Percentiles rank a stretch among this genome's conserved stretches.
Evolutionary conservation across 2,329 filamentous ascomycete genomes (phyloP).

Genomic region (Didymella pomorum): DNA sequence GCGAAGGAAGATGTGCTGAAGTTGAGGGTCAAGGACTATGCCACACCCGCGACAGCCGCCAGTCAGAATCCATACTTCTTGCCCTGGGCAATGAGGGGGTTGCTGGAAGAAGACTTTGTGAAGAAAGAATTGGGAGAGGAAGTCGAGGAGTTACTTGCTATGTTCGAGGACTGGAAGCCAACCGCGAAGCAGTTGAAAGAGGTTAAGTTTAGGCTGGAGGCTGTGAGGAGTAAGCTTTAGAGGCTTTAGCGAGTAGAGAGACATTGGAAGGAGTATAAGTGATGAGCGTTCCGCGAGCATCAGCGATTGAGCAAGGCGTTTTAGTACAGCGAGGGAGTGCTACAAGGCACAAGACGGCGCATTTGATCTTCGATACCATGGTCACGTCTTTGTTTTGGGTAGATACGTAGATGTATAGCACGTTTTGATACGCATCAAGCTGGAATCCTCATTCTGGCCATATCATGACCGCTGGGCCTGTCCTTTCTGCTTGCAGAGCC

Average conservation of each 20-base stretch:
- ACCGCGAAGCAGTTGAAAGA: conserved; percentile 90
- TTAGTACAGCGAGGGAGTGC: too few relatives aligned
- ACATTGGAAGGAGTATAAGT: not conserved
- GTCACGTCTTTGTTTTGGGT: not conserved
- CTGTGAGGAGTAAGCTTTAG: conserved; percentile 81
- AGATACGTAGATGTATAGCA: conserved; percentile 3
- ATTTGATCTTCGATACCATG: conserved; percentile 1
- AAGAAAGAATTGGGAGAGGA: conserved; percentile 80
- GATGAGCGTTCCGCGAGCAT: not conserved
- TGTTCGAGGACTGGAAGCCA: conserved; percentile 96
- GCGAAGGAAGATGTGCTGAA: conserved; percentile 34
- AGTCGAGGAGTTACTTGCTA: conserved; percentile 77
- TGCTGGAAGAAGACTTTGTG: conserved; percentile 91
- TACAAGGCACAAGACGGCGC: not conserved
- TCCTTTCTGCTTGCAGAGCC: too few relatives aligned
- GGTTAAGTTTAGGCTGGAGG: conserved; percentile 93
- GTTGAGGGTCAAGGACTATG: conserved; percentile 46
- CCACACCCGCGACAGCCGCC: conserved; percentile 31
- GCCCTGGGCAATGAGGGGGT: conserved; percentile 93
- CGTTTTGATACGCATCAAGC: not conserved
- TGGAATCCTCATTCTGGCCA: too few relatives aligned
- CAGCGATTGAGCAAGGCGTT: too few relatives aligned
- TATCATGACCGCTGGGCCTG: too few relatives aligned
- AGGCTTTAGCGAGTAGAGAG: too few relatives aligned
- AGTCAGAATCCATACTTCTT: conserved; percentile 83